Conservation (phyloP, 495 filamentous ascomycete genomes). For the Neurospora cerealis region DNA sequence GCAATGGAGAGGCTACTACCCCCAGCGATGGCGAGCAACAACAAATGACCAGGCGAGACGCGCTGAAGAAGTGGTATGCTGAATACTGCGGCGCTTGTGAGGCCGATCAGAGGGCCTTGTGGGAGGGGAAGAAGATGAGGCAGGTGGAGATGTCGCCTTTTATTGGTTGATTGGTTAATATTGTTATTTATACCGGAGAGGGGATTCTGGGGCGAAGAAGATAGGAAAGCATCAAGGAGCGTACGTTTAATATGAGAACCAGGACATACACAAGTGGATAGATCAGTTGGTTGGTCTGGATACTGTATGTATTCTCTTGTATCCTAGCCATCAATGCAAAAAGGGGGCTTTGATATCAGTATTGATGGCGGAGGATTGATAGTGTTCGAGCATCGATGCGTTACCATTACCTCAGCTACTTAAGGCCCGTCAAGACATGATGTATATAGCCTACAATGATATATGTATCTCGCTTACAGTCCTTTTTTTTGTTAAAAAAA, state of each 20-base stretch:
- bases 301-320: not conserved
- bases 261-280: not conserved
- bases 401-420: not conserved
- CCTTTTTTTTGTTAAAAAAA: too few species aligned
- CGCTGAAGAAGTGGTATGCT: slow-evolving; percentile 53
- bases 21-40: not conserved
- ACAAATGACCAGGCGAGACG: slow-evolving; percentile 30
- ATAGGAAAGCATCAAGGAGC: not conserved
- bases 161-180: not conserved
- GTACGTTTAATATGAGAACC: not conserved
- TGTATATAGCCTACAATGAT: too few species aligned
- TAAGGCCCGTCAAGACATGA: too few species aligned
- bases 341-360: too few species aligned
- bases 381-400: not conserved
- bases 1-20: not conserved
- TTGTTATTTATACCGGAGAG: not conserved
- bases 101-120: slow-evolving; percentile 40
- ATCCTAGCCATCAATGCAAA: not conserved
- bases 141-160: not conserved
- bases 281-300: not conserved
- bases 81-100: slow-evolving; percentile 69
- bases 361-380: too few species aligned
- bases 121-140: slow-evolving; percentile 6
- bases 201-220: not conserved
- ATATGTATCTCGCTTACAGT: too few species aligned